A percentile compares a stretch with the other conserved stretches of the same genome.
Conservation (phyloP, 768 basidiomycete species). For the Psilocybe subaeruginosa region DNA sequence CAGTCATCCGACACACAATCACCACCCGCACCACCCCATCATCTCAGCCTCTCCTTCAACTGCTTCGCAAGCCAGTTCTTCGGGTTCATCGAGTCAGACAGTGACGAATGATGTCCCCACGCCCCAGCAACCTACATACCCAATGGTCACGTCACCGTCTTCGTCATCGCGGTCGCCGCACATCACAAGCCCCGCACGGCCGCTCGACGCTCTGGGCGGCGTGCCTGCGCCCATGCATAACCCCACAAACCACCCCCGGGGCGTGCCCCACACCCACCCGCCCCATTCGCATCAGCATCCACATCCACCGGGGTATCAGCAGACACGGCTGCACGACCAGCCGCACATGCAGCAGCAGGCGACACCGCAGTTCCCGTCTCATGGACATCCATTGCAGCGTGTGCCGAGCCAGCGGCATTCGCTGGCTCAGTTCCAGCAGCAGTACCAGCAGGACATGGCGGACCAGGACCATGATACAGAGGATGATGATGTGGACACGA, state of each 20-base stretch:
- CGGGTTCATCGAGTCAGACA: conserved; percentile 12
- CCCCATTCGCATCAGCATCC: conserved; percentile 13
- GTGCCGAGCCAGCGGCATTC: conserved; percentile 1
- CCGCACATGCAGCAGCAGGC: conserved; percentile 1
- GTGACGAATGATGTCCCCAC: neutral
- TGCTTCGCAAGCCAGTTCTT: conserved; percentile 11
- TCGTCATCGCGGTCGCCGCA: conserved; percentile 4
- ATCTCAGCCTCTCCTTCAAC: neutral
- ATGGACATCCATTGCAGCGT: neutral
- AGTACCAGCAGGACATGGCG: neutral
- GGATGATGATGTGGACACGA: conserved; percentile 24
- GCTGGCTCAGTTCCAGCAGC: neutral
- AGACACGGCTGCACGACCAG: neutral
- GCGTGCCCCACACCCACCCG: conserved; percentile 10
- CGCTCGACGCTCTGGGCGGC: conserved; percentile 18
- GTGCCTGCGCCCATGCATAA: conserved; percentile 9
- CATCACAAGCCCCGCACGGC: conserved; percentile 12
- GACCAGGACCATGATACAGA: conserved; percentile 10
- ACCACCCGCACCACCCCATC: neutral
- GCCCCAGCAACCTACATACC: neutral
- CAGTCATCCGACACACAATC: neutral
- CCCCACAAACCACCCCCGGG: conserved; percentile 8
- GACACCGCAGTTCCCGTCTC: neutral
- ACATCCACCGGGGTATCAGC: conserved; percentile 3
- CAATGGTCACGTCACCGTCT: conserved; percentile 1